Conservation (phyloP, 2,329 filamentous ascomycete species). For the Apiospora aurea region DNA sequence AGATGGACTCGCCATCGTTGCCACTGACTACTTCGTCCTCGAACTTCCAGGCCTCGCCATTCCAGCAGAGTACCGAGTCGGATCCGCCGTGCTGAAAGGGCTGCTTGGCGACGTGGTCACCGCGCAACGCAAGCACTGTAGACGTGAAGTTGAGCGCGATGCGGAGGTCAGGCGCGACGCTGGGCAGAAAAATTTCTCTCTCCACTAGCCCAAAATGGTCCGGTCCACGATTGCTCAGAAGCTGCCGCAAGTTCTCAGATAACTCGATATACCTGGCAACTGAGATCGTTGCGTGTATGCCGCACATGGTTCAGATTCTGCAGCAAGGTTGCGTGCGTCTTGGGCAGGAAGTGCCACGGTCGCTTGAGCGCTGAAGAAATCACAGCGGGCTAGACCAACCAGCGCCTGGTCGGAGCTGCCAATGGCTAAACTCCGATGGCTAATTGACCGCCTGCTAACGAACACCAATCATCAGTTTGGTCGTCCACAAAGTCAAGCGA, state of each 20-base stretch:
- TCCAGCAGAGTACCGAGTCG: constrained; percentile 87
- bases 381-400: neutral
- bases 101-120: constrained; percentile 73
- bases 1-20: constrained; percentile 81
- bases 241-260: constrained; percentile 48
- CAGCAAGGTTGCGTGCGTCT: neutral
- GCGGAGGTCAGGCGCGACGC: constrained; percentile 33
- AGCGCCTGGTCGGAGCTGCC: neutral
- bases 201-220: constrained; percentile 60
- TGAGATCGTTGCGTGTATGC: constrained; percentile 63
- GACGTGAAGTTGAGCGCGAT: constrained; percentile 71
- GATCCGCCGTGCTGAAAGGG: constrained; percentile 68
- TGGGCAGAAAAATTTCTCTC: constrained; percentile 32
- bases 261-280: constrained; percentile 40
- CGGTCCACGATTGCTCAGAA: constrained; percentile 64
- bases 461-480: no score
- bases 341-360: neutral
- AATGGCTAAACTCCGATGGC: neutral
- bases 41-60: constrained; percentile 92
- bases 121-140: constrained; percentile 90
- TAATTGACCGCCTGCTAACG: neutral
- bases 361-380: neutral
- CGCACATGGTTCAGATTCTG: constrained; percentile 57
- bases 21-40: constrained; percentile 62
- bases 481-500: no score